These are phyloP conservation scores for Mycena vitilis DNA, from an alignment of 768 basidiomycete species.

Conservation along the genomic window DNA sequence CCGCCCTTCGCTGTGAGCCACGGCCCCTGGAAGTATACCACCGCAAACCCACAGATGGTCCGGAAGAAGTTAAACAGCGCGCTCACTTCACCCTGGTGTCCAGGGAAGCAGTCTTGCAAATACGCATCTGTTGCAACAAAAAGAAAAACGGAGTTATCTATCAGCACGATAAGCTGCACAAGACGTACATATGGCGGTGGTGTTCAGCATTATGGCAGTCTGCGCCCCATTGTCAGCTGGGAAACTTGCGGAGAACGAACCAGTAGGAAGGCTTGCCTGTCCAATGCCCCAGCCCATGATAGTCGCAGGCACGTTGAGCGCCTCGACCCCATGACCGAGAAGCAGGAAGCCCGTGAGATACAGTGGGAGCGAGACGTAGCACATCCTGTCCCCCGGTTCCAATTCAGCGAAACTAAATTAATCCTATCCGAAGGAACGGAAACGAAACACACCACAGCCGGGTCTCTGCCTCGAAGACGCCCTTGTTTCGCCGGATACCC, in stretches of 20 bases:
- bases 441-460: constrained; percentile 52
- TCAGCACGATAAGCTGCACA: neutral
- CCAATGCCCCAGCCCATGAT: constrained; percentile 61
- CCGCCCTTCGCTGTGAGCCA: constrained; percentile 57
- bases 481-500: constrained; percentile 56
- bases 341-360: constrained; percentile 56
- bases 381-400: constrained; percentile 41
- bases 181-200: constrained; percentile 51
- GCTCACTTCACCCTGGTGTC: constrained; percentile 54
- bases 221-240: neutral
- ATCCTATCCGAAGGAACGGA: too few species aligned
- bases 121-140: constrained; percentile 46
- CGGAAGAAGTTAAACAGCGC: constrained; percentile 57
- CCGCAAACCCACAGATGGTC: constrained; percentile 52
- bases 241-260: neutral
- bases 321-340: constrained; percentile 52
- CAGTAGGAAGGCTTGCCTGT: constrained; percentile 22
- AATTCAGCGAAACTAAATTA: neutral
- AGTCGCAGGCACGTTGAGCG: constrained; percentile 42
- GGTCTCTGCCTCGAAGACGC: constrained; percentile 66
- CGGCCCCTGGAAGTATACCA: constrained; percentile 59
- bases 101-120: constrained; percentile 52
- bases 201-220: constrained; percentile 50
- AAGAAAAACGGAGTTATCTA: neutral
- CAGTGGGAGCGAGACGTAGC: constrained; percentile 54